Percentiles rank a stretch among this genome's conserved stretches.
Conservation (phyloP, 1,284 basidiomycete species). For the Ceratobasidium papillatum region DNA sequence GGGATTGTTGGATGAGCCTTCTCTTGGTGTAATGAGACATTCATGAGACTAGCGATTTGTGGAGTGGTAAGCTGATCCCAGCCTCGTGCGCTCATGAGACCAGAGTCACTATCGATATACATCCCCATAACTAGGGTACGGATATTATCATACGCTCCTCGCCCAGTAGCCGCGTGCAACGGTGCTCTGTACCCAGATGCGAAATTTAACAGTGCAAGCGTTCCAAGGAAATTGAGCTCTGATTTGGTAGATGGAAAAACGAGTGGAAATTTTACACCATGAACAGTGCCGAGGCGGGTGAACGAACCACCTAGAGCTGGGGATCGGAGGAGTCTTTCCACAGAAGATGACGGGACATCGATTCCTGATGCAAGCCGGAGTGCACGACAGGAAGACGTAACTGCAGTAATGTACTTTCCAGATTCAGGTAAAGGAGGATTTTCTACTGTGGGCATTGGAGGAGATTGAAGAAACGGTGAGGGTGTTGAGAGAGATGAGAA, state of each 20-base stretch:
- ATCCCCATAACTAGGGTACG: slow-evolving; percentile 74
- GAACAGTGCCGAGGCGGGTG: slow-evolving; percentile 65
- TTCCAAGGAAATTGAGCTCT: slow-evolving; percentile 76
- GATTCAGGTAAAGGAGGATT: slow-evolving; percentile 55
- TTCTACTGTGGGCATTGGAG: not conserved
- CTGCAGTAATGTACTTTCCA: slow-evolving; percentile 60
- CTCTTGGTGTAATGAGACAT: slow-evolving; percentile 74
- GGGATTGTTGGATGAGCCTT: slow-evolving; percentile 71
- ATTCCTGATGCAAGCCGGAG: slow-evolving; percentile 59
- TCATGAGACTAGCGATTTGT: slow-evolving; percentile 76
- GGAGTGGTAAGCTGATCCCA: slow-evolving; percentile 63
- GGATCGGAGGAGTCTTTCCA: slow-evolving; percentile 69
- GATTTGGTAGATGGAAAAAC: slow-evolving; percentile 73
- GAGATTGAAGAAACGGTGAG: not conserved
- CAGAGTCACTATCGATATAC: slow-evolving; percentile 68
- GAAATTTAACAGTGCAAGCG: slow-evolving; percentile 81
- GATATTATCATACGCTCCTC: slow-evolving; percentile 83
- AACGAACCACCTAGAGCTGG: slow-evolving; percentile 70
- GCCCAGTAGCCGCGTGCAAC: slow-evolving; percentile 71
- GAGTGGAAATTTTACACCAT: slow-evolving; percentile 78
- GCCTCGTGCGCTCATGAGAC: slow-evolving; percentile 70
- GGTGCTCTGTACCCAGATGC: slow-evolving; percentile 78
- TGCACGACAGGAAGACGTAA: slow-evolving; percentile 61
- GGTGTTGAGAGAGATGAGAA: not conserved
- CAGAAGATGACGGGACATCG: slow-evolving; percentile 54